Percentiles rank a stretch among this genome's conserved stretches.
phyloP scores from a whole-genome alignment of 1,284 basidiomycete species.

The Cystobasidium sp. region DNA sequence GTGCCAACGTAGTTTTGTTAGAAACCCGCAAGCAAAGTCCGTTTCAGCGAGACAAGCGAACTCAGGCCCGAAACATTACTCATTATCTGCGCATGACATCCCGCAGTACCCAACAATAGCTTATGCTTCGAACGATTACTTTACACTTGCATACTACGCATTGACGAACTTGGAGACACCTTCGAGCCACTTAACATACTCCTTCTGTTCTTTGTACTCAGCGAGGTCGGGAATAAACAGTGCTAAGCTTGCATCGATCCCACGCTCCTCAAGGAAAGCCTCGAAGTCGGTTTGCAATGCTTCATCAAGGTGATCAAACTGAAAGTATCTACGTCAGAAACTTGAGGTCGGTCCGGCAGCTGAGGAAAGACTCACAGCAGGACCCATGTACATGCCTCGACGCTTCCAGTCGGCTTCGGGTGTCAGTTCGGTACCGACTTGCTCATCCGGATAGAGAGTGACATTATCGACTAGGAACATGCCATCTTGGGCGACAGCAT shows the following conservation, averaged over 20 bases:
- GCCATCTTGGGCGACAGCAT: slow-evolving; percentile 81
- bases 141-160: slow-evolving; percentile 57
- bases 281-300: slow-evolving; percentile 84
- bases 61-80: too few relatives aligned
- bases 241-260: slow-evolving; percentile 77
- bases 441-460: slow-evolving; percentile 76
- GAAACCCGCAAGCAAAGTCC: too few relatives aligned
- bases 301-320: slow-evolving; percentile 89
- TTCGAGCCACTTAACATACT: slow-evolving; percentile 88
- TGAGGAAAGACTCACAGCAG: slow-evolving; percentile 65
- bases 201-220: slow-evolving; percentile 90
- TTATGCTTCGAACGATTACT: background rate
- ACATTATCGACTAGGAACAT: slow-evolving; percentile 86
- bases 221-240: slow-evolving; percentile 60
- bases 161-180: slow-evolving; percentile 85
- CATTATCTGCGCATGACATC: too few relatives aligned
- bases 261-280: slow-evolving; percentile 80
- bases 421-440: slow-evolving; percentile 75
- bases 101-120: background rate
- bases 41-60: too few relatives aligned
- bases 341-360: background rate
- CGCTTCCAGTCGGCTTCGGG: slow-evolving; percentile 93
- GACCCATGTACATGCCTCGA: slow-evolving; percentile 87
- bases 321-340: slow-evolving; percentile 32
- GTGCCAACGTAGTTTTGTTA: too few relatives aligned